Conservation (phyloP, 2,329 filamentous ascomycete species). For the Chaetomiaceae sp. region DNA sequence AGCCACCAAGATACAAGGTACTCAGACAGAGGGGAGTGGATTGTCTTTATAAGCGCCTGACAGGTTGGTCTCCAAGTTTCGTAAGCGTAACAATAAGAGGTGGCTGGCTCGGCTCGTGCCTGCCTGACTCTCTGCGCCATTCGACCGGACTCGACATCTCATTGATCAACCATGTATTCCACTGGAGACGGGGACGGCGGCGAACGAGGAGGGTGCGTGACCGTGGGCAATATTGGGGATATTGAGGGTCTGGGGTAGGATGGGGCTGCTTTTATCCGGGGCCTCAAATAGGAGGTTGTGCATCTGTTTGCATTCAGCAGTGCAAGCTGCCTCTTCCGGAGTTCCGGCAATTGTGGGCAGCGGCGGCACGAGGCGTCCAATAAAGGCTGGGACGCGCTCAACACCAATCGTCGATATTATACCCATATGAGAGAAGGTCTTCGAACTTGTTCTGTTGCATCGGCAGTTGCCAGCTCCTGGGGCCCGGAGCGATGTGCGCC, state of each 20-base stretch:
- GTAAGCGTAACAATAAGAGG: conserved; percentile 11
- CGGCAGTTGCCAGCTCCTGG: conserved; percentile 24
- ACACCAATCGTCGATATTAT: conserved; percentile 26
- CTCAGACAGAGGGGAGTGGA: too few species aligned
- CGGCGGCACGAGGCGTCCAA: conserved; percentile 16
- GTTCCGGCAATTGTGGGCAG: conserved; percentile 25
- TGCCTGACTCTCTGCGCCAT: conserved; percentile 16
- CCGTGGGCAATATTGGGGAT: conserved; percentile 14
- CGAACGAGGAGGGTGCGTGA: conserved; percentile 13
- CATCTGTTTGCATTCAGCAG: not conserved
- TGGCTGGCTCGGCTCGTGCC: conserved; percentile 7
- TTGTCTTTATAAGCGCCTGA: not conserved
- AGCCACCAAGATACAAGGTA: too few species aligned
- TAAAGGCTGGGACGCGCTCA: conserved; percentile 12
- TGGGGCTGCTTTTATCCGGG: conserved; percentile 19
- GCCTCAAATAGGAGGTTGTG: conserved; percentile 10
- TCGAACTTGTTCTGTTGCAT: conserved; percentile 27
- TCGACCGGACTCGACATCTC: conserved; percentile 4
- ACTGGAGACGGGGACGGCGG: conserved; percentile 2
- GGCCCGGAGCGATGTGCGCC: conserved; percentile 10
- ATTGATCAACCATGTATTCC: conserved; percentile 8
- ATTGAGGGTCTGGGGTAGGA: conserved; percentile 13
- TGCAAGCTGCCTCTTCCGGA: conserved; percentile 15
- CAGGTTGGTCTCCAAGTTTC: not conserved
- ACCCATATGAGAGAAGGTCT: conserved; percentile 24